These are phyloP conservation scores for Suillus bovinus DNA, from an alignment of 768 basidiomycete species.

Conservation along the genomic window DNA sequence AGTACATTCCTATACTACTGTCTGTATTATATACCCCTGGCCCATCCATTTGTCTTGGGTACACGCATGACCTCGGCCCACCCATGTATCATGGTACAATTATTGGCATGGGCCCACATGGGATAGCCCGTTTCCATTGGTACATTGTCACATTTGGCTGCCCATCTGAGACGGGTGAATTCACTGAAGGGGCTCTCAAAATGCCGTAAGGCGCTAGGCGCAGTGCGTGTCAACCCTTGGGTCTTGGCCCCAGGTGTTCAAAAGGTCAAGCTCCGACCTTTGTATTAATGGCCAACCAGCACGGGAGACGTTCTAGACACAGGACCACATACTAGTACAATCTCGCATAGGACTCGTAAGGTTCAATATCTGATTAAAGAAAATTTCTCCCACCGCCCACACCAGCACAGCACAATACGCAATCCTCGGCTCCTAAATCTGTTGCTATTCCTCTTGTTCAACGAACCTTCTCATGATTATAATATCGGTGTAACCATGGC, in stretches of 20 bases:
- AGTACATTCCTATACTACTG: no score
- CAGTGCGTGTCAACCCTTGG: neutral
- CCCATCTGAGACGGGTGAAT: no score
- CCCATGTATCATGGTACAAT: no score
- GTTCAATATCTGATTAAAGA: neutral
- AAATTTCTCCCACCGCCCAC: neutral
- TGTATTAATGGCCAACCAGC: neutral
- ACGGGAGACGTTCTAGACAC: neutral
- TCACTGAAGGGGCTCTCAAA: no score
- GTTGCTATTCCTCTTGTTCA: neutral
- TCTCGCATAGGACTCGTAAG: neutral
- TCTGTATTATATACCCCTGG: no score
- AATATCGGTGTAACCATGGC: slow-evolving; percentile 1
- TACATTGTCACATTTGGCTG: no score
- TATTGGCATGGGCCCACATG: no score
- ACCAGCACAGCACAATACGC: neutral
- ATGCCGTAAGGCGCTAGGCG: neutral
- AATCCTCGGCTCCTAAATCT: neutral
- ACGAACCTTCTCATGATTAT: neutral
- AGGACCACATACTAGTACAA: neutral
- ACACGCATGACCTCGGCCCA: no score
- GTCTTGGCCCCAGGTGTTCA: neutral
- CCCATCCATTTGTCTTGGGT: no score
- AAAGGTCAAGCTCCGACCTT: neutral
- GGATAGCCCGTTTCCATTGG: no score